Evolutionary conservation across 1,139 yeast genomes (phyloP).

Genomic region (Wickerhamiella infanticola): DNA sequence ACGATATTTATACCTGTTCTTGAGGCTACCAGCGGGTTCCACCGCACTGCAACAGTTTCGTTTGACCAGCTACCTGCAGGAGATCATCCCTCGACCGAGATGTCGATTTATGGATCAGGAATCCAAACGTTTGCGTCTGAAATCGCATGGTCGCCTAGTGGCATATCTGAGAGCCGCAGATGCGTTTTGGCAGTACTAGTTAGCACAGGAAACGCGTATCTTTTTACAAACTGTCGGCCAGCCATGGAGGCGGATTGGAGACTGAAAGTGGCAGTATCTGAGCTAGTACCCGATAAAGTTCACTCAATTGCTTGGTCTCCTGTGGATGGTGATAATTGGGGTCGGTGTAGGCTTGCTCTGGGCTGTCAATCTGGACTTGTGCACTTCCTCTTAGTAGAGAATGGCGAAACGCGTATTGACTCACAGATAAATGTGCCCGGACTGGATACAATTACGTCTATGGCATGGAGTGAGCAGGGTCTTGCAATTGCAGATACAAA

Average conservation of each 20-base stretch:
- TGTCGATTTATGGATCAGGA: background rate
- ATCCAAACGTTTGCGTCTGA: background rate
- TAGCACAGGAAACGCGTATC: background rate
- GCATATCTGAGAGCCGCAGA: slow-evolving; percentile 1
- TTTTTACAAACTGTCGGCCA: background rate
- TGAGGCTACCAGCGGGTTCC: background rate
- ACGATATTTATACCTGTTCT: background rate
- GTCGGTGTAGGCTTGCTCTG: background rate
- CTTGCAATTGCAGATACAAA: background rate
- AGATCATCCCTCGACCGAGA: background rate
- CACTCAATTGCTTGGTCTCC: slow-evolving; percentile 2
- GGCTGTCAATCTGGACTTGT: background rate
- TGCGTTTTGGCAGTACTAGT: slow-evolving; percentile 3
- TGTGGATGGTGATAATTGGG: background rate
- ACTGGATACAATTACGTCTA: background rate
- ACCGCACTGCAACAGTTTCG: background rate
- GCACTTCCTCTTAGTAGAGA: background rate
- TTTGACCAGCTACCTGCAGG: background rate
- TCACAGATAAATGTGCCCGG: background rate
- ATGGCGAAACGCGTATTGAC: background rate
- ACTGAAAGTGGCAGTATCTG: background rate
- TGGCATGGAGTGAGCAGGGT: background rate
- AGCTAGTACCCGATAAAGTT: background rate
- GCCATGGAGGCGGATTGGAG: slow-evolving; percentile 1
- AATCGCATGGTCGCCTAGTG: slow-evolving; percentile 3